Percentiles rank a stretch among this genome's conserved stretches.
Conservation (phyloP, 768 basidiomycete genomes). For the Clavaria fumosa region DNA sequence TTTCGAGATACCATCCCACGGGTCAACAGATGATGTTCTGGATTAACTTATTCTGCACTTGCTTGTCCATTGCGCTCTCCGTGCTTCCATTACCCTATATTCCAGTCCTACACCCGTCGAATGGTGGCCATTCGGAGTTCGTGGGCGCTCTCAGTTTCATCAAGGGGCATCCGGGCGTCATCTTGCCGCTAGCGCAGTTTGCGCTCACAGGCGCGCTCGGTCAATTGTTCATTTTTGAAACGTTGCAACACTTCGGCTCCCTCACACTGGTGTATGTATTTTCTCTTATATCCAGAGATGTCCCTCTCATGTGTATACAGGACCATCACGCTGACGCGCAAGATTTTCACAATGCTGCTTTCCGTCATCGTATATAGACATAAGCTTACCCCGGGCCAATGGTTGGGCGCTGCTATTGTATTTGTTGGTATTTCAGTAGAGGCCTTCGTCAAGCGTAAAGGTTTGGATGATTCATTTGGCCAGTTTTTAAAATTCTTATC, state of each 20-base stretch:
- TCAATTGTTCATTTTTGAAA: conserved; percentile 97
- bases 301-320: conserved; percentile 22
- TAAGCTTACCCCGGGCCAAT: conserved; percentile 69
- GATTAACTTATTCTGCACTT: conserved; percentile 81
- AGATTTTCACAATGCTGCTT: conserved; percentile 95
- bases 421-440: conserved; percentile 95
- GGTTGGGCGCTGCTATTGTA: conserved; percentile 83
- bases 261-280: conserved; percentile 69
- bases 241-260: conserved; percentile 80
- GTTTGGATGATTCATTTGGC: conserved; percentile 24
- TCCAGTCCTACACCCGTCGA: conserved; percentile 63
- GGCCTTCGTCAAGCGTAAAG: conserved; percentile 80
- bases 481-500: conserved; percentile 7
- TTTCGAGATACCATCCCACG: conserved; percentile 49
- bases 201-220: conserved; percentile 86
- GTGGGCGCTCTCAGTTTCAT: conserved; percentile 59
- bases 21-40: conserved; percentile 99
- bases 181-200: conserved; percentile 66
- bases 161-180: conserved; percentile 55
- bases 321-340: conserved; percentile 90
- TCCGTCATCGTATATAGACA: conserved; percentile 90
- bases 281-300: conserved; percentile 3
- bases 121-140: conserved; percentile 46
- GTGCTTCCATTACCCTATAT: conserved; percentile 67
- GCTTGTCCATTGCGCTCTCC: conserved; percentile 52